Percentiles rank a stretch among this genome's conserved stretches.
These are phyloP conservation scores for Drosera capensis DNA, from an alignment of 148 eudicot species.

Conservation along the genomic window DNA sequence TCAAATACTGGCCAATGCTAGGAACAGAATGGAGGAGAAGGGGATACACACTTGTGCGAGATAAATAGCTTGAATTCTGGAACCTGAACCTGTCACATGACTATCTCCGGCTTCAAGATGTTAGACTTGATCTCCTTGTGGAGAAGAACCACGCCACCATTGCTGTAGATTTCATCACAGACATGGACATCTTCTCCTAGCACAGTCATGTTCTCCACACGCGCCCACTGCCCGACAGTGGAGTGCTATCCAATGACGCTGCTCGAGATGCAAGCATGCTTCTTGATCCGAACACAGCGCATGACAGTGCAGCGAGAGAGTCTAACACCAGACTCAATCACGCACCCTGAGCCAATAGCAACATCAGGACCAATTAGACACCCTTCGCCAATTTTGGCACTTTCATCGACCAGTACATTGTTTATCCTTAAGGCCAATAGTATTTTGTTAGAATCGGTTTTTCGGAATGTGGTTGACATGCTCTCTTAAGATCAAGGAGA, in stretches of 20 bases:
- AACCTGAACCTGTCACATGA: constrained; percentile 35
- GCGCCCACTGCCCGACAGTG: constrained; percentile 82
- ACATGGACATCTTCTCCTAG: constrained; percentile 90
- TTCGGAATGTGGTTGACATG: too few relatives aligned
- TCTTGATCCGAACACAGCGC: constrained; percentile 81
- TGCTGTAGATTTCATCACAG: constrained; percentile 71
- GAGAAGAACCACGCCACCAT: constrained; percentile 82
- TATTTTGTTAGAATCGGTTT: too few relatives aligned
- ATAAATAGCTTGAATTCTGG: too few relatives aligned
- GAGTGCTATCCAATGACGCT: constrained; percentile 96
- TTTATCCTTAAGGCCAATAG: too few relatives aligned
- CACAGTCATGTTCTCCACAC: constrained; percentile 81
- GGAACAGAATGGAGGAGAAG: too few relatives aligned
- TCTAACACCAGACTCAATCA: constrained; percentile 76
- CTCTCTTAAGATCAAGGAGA: too few relatives aligned
- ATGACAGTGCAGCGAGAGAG: constrained; percentile 81
- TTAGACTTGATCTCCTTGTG: constrained; percentile 84
- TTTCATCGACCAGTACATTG: constrained; percentile 77
- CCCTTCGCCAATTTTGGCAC: constrained; percentile 74
- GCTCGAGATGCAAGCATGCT: constrained; percentile 63
- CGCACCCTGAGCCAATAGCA: constrained; percentile 87
- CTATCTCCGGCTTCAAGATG: constrained; percentile 91
- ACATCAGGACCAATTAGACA: constrained; percentile 95
- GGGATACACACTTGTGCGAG: too few relatives aligned
- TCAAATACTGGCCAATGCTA: too few relatives aligned